phyloP scores from a whole-genome alignment of 768 basidiomycete genomes.

The Leccinum subgranulosum region DNA sequence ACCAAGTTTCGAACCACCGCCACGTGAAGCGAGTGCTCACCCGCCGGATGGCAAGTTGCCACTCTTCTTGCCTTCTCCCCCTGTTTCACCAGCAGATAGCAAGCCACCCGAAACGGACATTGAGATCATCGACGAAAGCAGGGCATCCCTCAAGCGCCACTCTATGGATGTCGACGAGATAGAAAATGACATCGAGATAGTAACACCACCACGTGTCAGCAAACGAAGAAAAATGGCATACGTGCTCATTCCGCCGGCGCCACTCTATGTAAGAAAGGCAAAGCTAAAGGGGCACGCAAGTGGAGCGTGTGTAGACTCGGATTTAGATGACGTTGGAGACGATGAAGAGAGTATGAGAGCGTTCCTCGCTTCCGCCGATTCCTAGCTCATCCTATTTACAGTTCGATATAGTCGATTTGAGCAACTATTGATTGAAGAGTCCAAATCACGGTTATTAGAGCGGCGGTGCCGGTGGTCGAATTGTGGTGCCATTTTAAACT shows the following conservation, averaged over 20 bases:
- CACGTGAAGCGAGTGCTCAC: slow-evolving; percentile 12
- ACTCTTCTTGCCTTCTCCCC: slow-evolving; percentile 49
- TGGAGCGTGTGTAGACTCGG: slow-evolving; percentile 18
- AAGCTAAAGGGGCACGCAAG: slow-evolving; percentile 13
- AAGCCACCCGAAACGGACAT: slow-evolving; percentile 22
- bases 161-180: slow-evolving; percentile 12
- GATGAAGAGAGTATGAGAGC: slow-evolving; percentile 32
- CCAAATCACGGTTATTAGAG: slow-evolving; percentile 46
- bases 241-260: slow-evolving; percentile 28
- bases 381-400: slow-evolving; percentile 31
- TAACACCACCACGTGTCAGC: slow-evolving; percentile 4
- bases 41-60: slow-evolving; percentile 31
- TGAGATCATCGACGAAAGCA: slow-evolving; percentile 8
- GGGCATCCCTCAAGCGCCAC: slow-evolving; percentile 21
- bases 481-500: slow-evolving; percentile 56
- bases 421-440: slow-evolving; percentile 42
- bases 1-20: slow-evolving; percentile 6
- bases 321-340: slow-evolving; percentile 13
- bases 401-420: slow-evolving; percentile 40
- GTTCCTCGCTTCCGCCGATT: slow-evolving; percentile 18
- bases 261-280: slow-evolving; percentile 20
- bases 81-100: slow-evolving; percentile 29
- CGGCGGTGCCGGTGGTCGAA: slow-evolving; percentile 56
- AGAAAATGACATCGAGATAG: slow-evolving; percentile 2
- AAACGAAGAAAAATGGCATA: slow-evolving; percentile 29